Evolutionary conservation across 2,329 filamentous ascomycete species (phyloP), one percentile per base, ranked within the genome.

Genomic region (Paecilomyces dactylethromorphus): DNA sequence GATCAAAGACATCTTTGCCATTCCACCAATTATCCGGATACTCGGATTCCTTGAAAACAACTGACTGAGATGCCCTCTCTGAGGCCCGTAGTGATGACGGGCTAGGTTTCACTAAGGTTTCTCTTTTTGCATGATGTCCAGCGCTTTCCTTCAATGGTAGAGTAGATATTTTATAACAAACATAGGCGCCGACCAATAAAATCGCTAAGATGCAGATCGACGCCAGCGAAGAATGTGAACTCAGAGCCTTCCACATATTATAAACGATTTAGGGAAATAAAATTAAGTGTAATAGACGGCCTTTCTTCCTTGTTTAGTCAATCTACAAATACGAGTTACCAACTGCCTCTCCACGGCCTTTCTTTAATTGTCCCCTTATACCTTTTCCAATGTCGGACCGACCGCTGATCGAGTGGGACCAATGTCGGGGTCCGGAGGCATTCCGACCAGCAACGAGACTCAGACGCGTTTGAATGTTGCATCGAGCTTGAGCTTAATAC

Each of bases 1-100:
- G 70, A 33, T 77, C 71, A 58, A 79, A 82, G 51, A 78, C 70
- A 26, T 76, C 73, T 12, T 70, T 71, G 31, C 74, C 75, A 22
- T 70, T 76, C 62, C 66, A 70, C 71, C 72, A 75, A 53, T 69
- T 64, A 54, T 68, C 67, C 39, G 77, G 77, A 39, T 79, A 70
- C 15, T 77, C 73, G 0, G 73, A 69, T 59, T 78, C 76, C 60
- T 78, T 77, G 10, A 60, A 66, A 1, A 78, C 76, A 13, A 21
- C 24, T 11, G 55, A 52, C 50, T 21, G 39, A 45, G 21, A 26
- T n/a, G 22, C 13, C 24, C 13, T 26, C 12, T 6, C 24, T n/a
- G 50, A 52, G 24, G 21, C 11, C 26, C 11, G 11, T 26, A 21
- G 6, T 21, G 50, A 52, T 24, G 50, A 11, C 7, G 45, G 10